Conservation (phyloP, 768 basidiomycete genomes). For the Podaxis pistillaris region DNA sequence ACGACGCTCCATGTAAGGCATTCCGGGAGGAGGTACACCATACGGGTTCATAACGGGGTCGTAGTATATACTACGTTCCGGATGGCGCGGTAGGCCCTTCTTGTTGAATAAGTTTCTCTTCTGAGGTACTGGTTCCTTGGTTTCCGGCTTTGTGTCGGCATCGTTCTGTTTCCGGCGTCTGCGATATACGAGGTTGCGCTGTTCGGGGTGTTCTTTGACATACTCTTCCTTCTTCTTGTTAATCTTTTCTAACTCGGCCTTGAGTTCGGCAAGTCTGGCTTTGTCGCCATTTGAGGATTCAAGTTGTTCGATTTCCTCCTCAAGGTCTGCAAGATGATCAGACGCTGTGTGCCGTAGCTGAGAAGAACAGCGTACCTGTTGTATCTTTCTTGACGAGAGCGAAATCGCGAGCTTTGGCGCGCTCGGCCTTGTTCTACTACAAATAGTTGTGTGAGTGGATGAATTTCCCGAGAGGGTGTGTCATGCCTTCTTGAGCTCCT, state of each 20-base stretch:
- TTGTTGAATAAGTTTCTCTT: slow-evolving; percentile 77
- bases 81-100: slow-evolving; percentile 83
- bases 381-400: slow-evolving; percentile 96
- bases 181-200: slow-evolving; percentile 79
- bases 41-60: slow-evolving; percentile 92
- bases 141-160: slow-evolving; percentile 27
- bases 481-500: slow-evolving; percentile 91
- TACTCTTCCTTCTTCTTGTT: slow-evolving; percentile 90
- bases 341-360: background rate
- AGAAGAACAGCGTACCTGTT: slow-evolving; percentile 45
- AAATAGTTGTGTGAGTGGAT: slow-evolving; percentile 17
- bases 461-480: background rate
- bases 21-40: slow-evolving; percentile 92
- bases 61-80: slow-evolving; percentile 92
- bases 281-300: slow-evolving; percentile 53
- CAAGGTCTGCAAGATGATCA: slow-evolving; percentile 54
- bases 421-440: slow-evolving; percentile 88
- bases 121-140: slow-evolving; percentile 40
- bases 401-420: slow-evolving; percentile 81
- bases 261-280: slow-evolving; percentile 67
- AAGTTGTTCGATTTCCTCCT: slow-evolving; percentile 74
- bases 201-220: slow-evolving; percentile 91
- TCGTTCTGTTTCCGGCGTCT: slow-evolving; percentile 44
- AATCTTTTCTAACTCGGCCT: slow-evolving; percentile 75
- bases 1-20: slow-evolving; percentile 94